Conservation (phyloP, 2,329 filamentous ascomycete genomes). For the Pestalotiopsis sp. region DNA sequence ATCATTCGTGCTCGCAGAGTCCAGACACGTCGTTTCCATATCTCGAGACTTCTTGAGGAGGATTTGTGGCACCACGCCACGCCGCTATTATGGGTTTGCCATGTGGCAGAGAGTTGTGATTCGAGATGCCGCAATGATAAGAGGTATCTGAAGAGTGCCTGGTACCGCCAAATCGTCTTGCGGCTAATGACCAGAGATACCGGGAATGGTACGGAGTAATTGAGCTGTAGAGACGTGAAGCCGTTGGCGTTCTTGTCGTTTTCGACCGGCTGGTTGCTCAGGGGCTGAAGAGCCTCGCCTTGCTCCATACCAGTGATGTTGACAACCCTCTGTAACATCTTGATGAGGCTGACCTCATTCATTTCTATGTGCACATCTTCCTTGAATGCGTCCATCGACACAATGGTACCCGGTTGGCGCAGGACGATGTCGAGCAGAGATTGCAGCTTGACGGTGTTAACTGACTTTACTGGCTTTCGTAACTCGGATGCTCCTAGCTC, state of each 20-base stretch:
- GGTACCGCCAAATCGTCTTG: conserved; percentile 96
- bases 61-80: conserved; percentile 83
- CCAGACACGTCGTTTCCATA: conserved; percentile 93
- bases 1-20: conserved; percentile 92
- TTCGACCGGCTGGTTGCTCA: conserved; percentile 69
- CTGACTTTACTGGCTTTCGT: conserved; percentile 82
- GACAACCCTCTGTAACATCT: conserved; percentile 93
- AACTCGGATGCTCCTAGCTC: conserved; percentile 89
- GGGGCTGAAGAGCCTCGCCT: conserved; percentile 78
- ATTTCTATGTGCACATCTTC: conserved; percentile 98
- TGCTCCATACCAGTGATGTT: conserved; percentile 96
- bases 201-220: conserved; percentile 93
- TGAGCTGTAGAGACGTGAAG: conserved; percentile 90
- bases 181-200: conserved; percentile 93
- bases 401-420: conserved; percentile 93
- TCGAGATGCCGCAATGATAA: conserved; percentile 89
- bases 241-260: conserved; percentile 86
- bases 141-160: conserved; percentile 92
- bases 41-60: conserved; percentile 73
- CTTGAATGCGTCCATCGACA: conserved; percentile 94
- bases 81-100: conserved; percentile 86
- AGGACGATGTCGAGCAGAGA: conserved; percentile 94
- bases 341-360: conserved; percentile 91
- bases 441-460: conserved; percentile 93
- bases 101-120: conserved; percentile 81